A percentile compares a stretch with the other conserved stretches of the same genome.
phyloP scores from a whole-genome alignment of 768 basidiomycete species.

The Boletellus ananas region DNA sequence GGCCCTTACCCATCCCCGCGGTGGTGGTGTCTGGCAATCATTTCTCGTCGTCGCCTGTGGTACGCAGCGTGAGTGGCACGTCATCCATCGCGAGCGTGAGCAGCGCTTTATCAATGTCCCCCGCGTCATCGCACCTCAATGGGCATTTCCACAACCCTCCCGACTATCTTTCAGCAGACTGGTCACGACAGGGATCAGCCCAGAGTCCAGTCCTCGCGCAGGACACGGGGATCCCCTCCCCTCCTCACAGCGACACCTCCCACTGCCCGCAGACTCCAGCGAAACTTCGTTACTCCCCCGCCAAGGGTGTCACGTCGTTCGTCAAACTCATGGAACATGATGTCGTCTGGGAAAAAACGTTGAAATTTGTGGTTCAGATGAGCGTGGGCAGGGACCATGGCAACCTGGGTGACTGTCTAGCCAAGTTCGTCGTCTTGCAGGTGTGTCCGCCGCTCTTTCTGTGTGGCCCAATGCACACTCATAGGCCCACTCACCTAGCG shows the following conservation, averaged over 20 bases:
- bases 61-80: slow-evolving; percentile 21
- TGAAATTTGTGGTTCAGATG: slow-evolving; percentile 57
- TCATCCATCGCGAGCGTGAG: slow-evolving; percentile 19
- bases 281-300: slow-evolving; percentile 29
- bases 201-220: neutral
- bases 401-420: slow-evolving; percentile 49
- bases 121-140: slow-evolving; percentile 4
- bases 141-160: slow-evolving; percentile 6
- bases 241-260: neutral
- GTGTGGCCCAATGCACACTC: neutral
- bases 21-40: slow-evolving; percentile 27
- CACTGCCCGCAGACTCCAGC: neutral
- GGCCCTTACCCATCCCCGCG: slow-evolving; percentile 19
- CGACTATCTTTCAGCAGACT: slow-evolving; percentile 26
- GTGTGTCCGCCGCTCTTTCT: slow-evolving; percentile 18
- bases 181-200: slow-evolving; percentile 15
- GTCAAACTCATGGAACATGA: slow-evolving; percentile 60
- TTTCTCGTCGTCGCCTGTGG: slow-evolving; percentile 1
- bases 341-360: slow-evolving; percentile 56
- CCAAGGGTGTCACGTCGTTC: slow-evolving; percentile 61
- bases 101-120: slow-evolving; percentile 22
- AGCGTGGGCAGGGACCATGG: slow-evolving; percentile 51
- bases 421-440: slow-evolving; percentile 66
- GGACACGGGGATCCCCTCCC: neutral
- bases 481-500: slow-evolving; percentile 36